phyloP scores from a whole-genome alignment of 2,329 filamentous ascomycete species.

The Mollisiaceae sp. region DNA sequence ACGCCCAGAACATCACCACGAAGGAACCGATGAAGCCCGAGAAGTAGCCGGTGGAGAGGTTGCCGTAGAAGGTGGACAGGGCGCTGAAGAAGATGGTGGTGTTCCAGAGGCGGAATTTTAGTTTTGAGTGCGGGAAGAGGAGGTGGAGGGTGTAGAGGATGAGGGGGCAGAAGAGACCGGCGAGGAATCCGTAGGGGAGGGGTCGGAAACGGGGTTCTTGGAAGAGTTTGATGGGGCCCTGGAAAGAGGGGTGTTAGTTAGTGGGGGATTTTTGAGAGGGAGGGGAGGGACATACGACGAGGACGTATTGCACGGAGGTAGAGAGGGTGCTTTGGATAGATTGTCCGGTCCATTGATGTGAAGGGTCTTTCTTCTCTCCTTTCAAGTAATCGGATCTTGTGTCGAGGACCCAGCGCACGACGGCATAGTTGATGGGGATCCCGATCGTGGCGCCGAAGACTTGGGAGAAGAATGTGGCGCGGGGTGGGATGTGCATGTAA shows the following conservation, averaged over 20 bases:
- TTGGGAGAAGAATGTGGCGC: constrained; percentile 64
- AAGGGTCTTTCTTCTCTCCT: constrained; percentile 55
- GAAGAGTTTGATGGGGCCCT: constrained; percentile 56
- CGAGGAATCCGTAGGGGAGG: constrained; percentile 58
- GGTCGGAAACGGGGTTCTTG: constrained; percentile 51
- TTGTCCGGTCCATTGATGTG: constrained; percentile 67
- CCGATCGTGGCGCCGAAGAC: constrained; percentile 63
- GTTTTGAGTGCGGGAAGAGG: constrained; percentile 52
- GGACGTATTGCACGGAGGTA: constrained; percentile 62
- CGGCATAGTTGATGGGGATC: constrained; percentile 64
- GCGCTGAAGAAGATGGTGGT: constrained; percentile 65
- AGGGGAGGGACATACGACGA: constrained; percentile 48
- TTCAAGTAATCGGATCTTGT: constrained; percentile 61
- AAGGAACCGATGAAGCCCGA: constrained; percentile 62
- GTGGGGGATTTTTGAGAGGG: background rate
- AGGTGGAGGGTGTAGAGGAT: constrained; percentile 58
- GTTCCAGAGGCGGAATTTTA: constrained; percentile 60
- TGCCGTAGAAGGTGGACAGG: constrained; percentile 60
- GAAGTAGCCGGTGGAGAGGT: constrained; percentile 63
- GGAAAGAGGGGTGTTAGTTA: background rate
- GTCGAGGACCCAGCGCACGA: constrained; percentile 63
- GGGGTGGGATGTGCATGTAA: constrained; percentile 65
- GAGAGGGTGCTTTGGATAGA: constrained; percentile 55
- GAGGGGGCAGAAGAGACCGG: constrained; percentile 52
- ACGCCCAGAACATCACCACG: constrained; percentile 64